phyloP scores from a whole-genome alignment of 2,329 filamentous ascomycete species.

The Fusarium sp. region DNA sequence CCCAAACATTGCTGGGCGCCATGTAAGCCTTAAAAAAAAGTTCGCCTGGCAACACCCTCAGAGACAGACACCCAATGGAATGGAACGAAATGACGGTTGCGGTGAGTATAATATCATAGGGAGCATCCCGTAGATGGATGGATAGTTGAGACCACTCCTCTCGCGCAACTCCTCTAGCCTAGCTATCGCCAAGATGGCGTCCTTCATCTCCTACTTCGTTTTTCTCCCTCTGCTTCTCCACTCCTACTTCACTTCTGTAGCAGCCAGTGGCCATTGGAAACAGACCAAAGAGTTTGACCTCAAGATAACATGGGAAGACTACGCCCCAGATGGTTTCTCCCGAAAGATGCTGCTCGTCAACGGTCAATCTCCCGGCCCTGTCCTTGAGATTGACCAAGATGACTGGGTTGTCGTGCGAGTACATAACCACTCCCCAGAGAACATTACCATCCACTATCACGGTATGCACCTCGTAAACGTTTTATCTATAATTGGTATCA shows the following conservation, averaged over 20 bases:
- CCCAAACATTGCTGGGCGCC: background rate
- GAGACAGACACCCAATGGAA: background rate
- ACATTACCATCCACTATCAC: slow-evolving; percentile 62
- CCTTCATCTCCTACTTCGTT: background rate
- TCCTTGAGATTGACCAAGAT: slow-evolving; percentile 63
- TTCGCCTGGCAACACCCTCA: background rate
- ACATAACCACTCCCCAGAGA: slow-evolving; percentile 57
- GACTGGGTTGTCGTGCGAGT: slow-evolving; percentile 59
- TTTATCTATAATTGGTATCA: accelerated
- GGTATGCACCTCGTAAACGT: slow-evolving; percentile 43
- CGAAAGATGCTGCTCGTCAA: slow-evolving; percentile 65
- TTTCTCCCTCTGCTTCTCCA: slow-evolving; percentile 19
- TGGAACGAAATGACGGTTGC: background rate
- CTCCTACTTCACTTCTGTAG: background rate
- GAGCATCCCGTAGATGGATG: background rate
- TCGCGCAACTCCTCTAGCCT: background rate
- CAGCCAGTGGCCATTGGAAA: slow-evolving; percentile 10
- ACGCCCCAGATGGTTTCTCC: slow-evolving; percentile 57
- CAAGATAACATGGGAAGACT: slow-evolving; percentile 49
- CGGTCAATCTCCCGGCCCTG: slow-evolving; percentile 70
- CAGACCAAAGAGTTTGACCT: slow-evolving; percentile 42
- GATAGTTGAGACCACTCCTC: background rate
- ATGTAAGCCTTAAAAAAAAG: background rate
- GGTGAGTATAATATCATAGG: background rate
- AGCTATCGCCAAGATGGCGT: slow-evolving; percentile 15